Evolutionary conservation across 2,329 filamentous ascomycete species (phyloP), one percentile per base, ranked within the genome.

Genomic region (Penicillium brevicompactum): DNA sequence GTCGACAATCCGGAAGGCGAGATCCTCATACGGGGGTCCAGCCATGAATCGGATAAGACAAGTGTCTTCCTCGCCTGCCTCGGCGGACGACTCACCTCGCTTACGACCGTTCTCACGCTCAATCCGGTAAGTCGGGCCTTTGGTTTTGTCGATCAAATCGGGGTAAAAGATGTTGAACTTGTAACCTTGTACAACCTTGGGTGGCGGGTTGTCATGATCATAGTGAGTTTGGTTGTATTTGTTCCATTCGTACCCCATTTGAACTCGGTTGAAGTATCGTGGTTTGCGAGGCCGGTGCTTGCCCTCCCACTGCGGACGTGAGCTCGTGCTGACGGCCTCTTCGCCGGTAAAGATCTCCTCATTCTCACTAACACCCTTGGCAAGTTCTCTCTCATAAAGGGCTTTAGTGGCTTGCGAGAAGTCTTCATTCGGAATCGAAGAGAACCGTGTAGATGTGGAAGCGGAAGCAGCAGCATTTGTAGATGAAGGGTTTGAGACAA

Each of bases 171-270:
- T 93, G 77, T 99, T 97, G 82, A 99, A 99, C 74, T 96, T 97
- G 82, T 99, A 99, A 53, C 94, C 94, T 73, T 99, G 94, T 10
- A 99, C 94, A 6, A 99, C 93, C 76, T 96, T 97, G 24, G 94
- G 94, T 1, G 94, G 94, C 2, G 94, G 94, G 68, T 97, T 97
- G 71, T 97, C 93, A 73, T 97, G 91, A 73, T 97, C 94, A 77
- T 99, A 99, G 76, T 99, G 94, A 11, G 94, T 99, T 77, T 99
- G 94, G 70, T 99, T 99, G 82, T 99, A 99, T 76, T 99, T 99
- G 81, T 99, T 99, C 94, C 94, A 99, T 74, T 99, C 94, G 74
- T 97, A 99, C 50, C 94, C 94, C 90, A 97, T 97, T 74, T 96
- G 92, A 45, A 97, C 92, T 40, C 94, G 88, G 71, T 97, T 97